These are phyloP conservation scores for Coccinonectria pachysandricola DNA, from an alignment of 2,329 filamentous ascomycete genomes.

Conservation along the genomic window DNA sequence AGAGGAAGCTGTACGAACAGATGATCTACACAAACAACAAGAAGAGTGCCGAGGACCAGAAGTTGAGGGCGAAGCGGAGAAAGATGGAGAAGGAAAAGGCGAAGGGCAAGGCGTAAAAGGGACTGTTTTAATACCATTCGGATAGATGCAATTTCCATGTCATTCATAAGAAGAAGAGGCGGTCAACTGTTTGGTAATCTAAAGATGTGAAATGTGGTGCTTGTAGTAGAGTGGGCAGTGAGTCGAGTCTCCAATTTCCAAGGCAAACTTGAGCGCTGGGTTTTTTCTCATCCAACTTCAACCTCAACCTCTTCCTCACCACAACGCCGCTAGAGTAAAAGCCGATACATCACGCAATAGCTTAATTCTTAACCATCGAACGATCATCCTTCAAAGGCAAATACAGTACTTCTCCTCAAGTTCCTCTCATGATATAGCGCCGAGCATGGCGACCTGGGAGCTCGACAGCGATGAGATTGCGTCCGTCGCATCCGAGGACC, in stretches of 20 bases:
- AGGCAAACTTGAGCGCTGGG: background rate
- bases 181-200: too few species aligned
- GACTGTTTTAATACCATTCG: constrained; percentile 20
- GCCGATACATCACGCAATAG: too few species aligned
- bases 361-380: too few species aligned
- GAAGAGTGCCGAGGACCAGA: constrained; percentile 82
- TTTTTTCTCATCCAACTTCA: constrained; percentile 8
- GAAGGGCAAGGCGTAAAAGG: constrained; percentile 29
- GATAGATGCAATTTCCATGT: constrained; percentile 19
- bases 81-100: constrained; percentile 64
- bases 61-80: constrained; percentile 78
- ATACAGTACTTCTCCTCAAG: too few species aligned
- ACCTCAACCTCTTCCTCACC: constrained; percentile 8
- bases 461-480: constrained; percentile 36
- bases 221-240: too few species aligned
- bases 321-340: too few species aligned
- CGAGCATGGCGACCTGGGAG: constrained; percentile 25
- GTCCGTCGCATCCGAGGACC: constrained; percentile 37
- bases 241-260: too few species aligned
- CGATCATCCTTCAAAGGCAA: too few species aligned
- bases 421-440: too few species aligned
- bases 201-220: too few species aligned
- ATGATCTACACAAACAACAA: constrained; percentile 95
- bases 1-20: constrained; percentile 93
- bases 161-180: too few species aligned